These are phyloP conservation scores for Rhododendron mucronatum DNA, from an alignment of 148 eudicot genomes.

Conservation along the genomic window DNA sequence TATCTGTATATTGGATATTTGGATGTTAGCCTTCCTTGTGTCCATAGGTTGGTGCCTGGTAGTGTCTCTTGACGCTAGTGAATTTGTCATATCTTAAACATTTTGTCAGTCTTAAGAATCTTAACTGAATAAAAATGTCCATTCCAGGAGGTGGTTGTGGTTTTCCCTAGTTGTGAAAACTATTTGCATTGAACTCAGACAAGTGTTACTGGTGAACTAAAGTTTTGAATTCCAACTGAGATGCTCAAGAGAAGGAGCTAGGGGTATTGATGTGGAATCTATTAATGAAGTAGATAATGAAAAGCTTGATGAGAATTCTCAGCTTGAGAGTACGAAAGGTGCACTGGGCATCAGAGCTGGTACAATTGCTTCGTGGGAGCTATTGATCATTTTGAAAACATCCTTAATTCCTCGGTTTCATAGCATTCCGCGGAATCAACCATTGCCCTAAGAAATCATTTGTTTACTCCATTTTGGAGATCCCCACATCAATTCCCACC, in stretches of 20 bases:
- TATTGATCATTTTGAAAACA: not conserved
- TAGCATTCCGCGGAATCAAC: not conserved
- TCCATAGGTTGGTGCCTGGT: not conserved
- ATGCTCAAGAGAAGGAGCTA: not conserved
- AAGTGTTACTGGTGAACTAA: not conserved
- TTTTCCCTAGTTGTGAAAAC: not conserved
- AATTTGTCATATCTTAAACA: not conserved
- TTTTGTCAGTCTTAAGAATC: not conserved
- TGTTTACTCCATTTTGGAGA: not conserved
- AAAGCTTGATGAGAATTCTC: not conserved
- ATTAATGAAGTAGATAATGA: not conserved
- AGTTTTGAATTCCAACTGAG: not conserved
- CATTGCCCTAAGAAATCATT: not conserved
- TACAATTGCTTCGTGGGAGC: not conserved
- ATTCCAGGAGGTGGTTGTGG: not conserved
- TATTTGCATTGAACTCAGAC: not conserved
- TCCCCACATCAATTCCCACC: not conserved
- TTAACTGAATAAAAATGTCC: not conserved
- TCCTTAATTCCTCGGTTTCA: not conserved
- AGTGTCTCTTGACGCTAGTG: not conserved
- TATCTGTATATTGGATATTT: not conserved
- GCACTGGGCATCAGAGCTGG: not conserved
- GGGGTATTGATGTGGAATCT: not conserved
- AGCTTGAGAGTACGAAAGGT: not conserved
- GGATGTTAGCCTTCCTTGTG: not conserved